Evolutionary conservation across 1,284 basidiomycete genomes (phyloP), one percentile per base, ranked within the genome.

Genomic region (Moesziomyces sp.): DNA sequence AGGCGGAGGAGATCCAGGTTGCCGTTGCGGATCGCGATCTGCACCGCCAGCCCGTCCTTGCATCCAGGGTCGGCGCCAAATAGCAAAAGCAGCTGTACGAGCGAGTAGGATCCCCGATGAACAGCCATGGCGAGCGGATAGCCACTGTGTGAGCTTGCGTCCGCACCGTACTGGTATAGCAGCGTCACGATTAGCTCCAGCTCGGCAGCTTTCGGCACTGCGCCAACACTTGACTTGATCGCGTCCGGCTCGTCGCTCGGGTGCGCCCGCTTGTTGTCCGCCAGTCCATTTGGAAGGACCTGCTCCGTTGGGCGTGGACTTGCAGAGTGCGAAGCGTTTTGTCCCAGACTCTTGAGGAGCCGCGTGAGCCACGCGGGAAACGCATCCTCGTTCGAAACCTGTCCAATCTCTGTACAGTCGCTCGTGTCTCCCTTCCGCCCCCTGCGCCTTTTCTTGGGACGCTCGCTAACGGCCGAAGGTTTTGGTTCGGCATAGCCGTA

Each of bases 51-150:
- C 6, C 52, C 53, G 7, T 75, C 58, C 46, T 75, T 75, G 33
- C 47, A 44, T 5, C 19, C 18, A 0, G 67, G 63, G 43, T 71
- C 51, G 5, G 72, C 72, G 9, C 67, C 67, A 21, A 60, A 63
- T 0, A 58, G 26, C 10, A 75, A 50, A 2, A 75, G 48, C 3
- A 75, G 58, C 21, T 57, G 51, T 0, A 58, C 57, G 7, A 75
- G 53, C 5, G 67, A 35, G 35, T 55, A 63, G 6, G 67, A 42
- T 6, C 53, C 47, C 16, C 49, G 55, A 21, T 75, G 72, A 0
- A 63, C 72, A 13, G 67, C 56, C 72, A 75, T 75, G 7, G 59
- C 72, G 2, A 75, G 54, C 33, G 67, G 59, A 46, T 45, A 75
- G 10, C 72, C 72, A 9, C 57, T 30, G 38, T 75, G 72, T 2